Evolutionary conservation across 129 eudicot species (phyloP).

Genomic region (Flaveria ramosissima): DNA sequence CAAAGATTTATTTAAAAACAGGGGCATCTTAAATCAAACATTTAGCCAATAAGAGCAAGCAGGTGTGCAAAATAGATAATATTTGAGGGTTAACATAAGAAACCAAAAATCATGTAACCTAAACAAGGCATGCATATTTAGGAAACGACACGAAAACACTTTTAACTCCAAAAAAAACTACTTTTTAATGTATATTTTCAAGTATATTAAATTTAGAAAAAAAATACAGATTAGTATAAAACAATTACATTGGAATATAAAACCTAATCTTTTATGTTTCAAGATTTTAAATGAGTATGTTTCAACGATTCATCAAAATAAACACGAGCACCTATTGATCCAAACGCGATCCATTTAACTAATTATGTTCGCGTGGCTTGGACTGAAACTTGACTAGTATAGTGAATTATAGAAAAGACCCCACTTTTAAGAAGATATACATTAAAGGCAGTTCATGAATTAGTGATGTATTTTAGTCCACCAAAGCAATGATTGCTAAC

Average conservation of each 20-base stretch:
- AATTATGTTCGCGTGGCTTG: too few relatives aligned
- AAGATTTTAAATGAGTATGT: too few relatives aligned
- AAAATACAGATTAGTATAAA: too few relatives aligned
- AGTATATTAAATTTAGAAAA: too few relatives aligned
- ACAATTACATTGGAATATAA: neutral
- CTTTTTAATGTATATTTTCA: too few relatives aligned
- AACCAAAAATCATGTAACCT: neutral
- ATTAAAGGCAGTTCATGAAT: neutral
- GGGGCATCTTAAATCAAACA: neutral
- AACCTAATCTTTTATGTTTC: too few relatives aligned
- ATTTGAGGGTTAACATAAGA: neutral
- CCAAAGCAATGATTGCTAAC: conserved; percentile 32
- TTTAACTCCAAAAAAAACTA: too few relatives aligned
- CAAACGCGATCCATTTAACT: too few relatives aligned
- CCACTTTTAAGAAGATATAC: neutral
- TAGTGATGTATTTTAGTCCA: neutral
- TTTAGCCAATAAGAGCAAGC: neutral
- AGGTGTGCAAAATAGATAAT: neutral
- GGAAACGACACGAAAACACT: too few relatives aligned
- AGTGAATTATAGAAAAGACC: neutral
- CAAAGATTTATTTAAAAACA: neutral
- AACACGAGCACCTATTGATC: too few relatives aligned
- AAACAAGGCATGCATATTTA: too few relatives aligned
- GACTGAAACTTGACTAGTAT: neutral
- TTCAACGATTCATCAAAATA: too few relatives aligned